These are phyloP conservation scores for Rasamsonia emersonii DNA, from an alignment of 2,329 filamentous ascomycete genomes.

Conservation along the genomic window DNA sequence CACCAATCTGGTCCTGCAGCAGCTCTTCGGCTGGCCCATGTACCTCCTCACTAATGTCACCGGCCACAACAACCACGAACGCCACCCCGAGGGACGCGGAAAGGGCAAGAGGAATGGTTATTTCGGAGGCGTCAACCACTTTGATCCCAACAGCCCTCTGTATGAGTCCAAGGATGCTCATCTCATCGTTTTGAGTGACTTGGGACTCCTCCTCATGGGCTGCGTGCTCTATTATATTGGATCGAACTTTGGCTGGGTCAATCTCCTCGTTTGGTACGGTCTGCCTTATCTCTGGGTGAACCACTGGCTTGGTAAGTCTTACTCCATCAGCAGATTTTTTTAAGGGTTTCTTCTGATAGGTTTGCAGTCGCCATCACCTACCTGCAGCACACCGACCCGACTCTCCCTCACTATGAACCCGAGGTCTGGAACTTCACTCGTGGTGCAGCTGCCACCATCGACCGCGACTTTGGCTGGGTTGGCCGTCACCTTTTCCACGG, in stretches of 20 bases:
- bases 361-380: constrained; percentile 89
- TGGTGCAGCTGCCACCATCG: constrained; percentile 89
- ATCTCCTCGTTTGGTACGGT: constrained; percentile 91
- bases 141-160: constrained; percentile 76
- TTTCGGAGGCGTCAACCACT: constrained; percentile 84
- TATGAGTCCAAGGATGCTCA: constrained; percentile 88
- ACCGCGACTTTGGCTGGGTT: constrained; percentile 94
- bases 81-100: constrained; percentile 85
- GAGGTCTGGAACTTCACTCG: constrained; percentile 88
- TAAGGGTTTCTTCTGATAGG: constrained; percentile 9
- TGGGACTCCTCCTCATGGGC: constrained; percentile 62
- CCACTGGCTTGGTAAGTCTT: constrained; percentile 89
- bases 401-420: constrained; percentile 82
- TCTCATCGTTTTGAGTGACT: constrained; percentile 75
- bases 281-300: constrained; percentile 96
- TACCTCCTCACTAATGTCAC: constrained; percentile 91
- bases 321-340: constrained; percentile 4
- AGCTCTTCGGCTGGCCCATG: constrained; percentile 85
- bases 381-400: constrained; percentile 93
- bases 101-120: constrained; percentile 83
- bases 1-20: constrained; percentile 66
- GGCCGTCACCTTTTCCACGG: constrained; percentile 85
- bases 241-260: constrained; percentile 71
- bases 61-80: constrained; percentile 89
- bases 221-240: constrained; percentile 59